Evolutionary conservation across 495 filamentous ascomycete species (phyloP).

Genomic region (Elaphomyces granulatus): DNA sequence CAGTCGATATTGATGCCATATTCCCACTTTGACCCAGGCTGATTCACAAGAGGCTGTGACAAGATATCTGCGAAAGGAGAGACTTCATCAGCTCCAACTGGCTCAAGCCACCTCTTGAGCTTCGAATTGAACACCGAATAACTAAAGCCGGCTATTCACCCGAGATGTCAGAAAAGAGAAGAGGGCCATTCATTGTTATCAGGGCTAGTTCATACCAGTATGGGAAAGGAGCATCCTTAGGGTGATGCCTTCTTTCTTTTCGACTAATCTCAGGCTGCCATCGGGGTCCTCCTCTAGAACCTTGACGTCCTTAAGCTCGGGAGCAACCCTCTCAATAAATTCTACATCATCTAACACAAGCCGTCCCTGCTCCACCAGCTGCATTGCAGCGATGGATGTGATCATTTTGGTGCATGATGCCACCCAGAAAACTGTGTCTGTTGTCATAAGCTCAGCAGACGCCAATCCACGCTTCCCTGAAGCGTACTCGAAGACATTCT

Average conservation of each 20-base stretch:
- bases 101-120: slow-evolving; percentile 26
- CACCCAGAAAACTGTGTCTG: slow-evolving; percentile 39
- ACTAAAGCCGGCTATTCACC: slow-evolving; percentile 25
- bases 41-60: slow-evolving; percentile 34
- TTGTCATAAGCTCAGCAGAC: slow-evolving; percentile 25
- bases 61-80: slow-evolving; percentile 22
- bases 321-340: slow-evolving; percentile 28
- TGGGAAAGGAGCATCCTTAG: slow-evolving; percentile 42
- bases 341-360: slow-evolving; percentile 34
- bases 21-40: slow-evolving; percentile 37
- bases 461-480: slow-evolving; percentile 29
- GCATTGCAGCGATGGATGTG: slow-evolving; percentile 37
- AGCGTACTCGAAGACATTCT: slow-evolving; percentile 30
- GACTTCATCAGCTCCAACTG: slow-evolving; percentile 38
- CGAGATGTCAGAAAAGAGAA: background rate
- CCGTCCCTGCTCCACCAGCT: slow-evolving; percentile 36
- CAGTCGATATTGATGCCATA: slow-evolving; percentile 44
- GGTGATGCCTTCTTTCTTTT: slow-evolving; percentile 39
- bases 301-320: slow-evolving; percentile 32
- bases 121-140: slow-evolving; percentile 38
- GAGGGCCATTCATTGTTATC: background rate
- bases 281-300: slow-evolving; percentile 27
- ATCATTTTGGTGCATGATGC: slow-evolving; percentile 41
- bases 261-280: slow-evolving; percentile 16
- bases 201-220: slow-evolving; percentile 22